A percentile compares a stretch with the other conserved stretches of the same genome.
Conservation (phyloP, 768 basidiomycete species). For the Amanita phalloides region DNA sequence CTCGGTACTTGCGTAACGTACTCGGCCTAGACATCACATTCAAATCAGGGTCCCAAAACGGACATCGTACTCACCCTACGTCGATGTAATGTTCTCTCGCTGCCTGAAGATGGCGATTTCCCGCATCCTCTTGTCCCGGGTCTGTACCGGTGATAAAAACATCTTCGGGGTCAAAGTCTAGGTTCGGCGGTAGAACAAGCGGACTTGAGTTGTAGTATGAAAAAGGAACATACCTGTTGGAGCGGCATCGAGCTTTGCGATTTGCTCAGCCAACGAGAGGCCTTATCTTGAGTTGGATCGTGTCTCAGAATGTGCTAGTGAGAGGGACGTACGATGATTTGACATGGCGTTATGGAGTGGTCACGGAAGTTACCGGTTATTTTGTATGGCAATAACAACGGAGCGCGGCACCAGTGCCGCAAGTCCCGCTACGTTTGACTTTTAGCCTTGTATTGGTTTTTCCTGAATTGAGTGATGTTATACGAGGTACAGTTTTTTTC, state of each 20-base stretch:
- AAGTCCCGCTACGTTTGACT: too few relatives aligned
- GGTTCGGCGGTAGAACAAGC: slow-evolving; percentile 4
- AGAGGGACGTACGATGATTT: too few relatives aligned
- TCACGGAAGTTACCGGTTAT: too few relatives aligned
- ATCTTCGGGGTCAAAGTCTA: slow-evolving; percentile 74
- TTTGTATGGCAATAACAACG: too few relatives aligned
- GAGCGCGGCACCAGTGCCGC: too few relatives aligned
- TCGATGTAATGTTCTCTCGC: slow-evolving; percentile 73
- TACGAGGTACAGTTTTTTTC: too few relatives aligned
- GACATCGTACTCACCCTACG: slow-evolving; percentile 51
- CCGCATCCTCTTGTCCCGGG: slow-evolving; percentile 29
- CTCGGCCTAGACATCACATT: slow-evolving; percentile 41
- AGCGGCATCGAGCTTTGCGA: slow-evolving; percentile 67
- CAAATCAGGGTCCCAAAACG: not conserved
- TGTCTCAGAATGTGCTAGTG: too few relatives aligned
- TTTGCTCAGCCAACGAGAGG: slow-evolving; percentile 66
- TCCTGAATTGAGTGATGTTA: too few relatives aligned
- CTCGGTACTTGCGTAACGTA: slow-evolving; percentile 47
- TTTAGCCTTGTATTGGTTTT: too few relatives aligned
- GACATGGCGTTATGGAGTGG: too few relatives aligned
- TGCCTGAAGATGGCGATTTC: slow-evolving; percentile 20
- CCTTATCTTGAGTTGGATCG: slow-evolving; percentile 14
- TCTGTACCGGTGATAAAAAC: slow-evolving; percentile 35
- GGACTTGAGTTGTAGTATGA: not conserved
- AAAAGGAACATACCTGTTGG: slow-evolving; percentile 43